phyloP scores from a whole-genome alignment of 805 yeast species.

The Wickerhamomyces sydowiorum region DNA sequence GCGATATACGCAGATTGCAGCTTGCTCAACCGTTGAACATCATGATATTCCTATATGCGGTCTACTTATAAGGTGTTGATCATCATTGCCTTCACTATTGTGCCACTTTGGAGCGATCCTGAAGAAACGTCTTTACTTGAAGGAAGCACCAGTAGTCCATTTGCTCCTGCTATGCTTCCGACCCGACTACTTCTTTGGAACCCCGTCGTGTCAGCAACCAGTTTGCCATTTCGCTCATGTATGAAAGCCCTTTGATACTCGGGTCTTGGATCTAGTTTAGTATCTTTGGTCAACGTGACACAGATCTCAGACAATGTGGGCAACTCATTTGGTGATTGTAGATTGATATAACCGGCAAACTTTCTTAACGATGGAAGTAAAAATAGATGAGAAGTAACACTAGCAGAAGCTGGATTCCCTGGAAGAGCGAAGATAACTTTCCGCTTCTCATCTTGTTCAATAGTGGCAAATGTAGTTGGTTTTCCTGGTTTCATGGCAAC shows the following conservation, averaged over 20 bases:
- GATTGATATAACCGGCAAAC: constrained; percentile 27
- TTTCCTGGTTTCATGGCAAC: constrained; percentile 58
- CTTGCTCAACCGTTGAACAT: too few species aligned
- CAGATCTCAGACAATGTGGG: constrained; percentile 28
- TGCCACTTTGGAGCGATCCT: constrained; percentile 14
- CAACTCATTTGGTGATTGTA: constrained; percentile 5
- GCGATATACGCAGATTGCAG: too few species aligned
- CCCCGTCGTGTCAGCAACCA: constrained; percentile 40
- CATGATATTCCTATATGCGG: too few species aligned
- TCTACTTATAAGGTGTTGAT: constrained; percentile 16
- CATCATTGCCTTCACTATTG: constrained; percentile 21
- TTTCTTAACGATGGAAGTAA: constrained; percentile 39
- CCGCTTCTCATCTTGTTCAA: constrained; percentile 13
- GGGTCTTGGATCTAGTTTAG: constrained; percentile 41
- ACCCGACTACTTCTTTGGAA: constrained; percentile 46
- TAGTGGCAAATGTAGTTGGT: constrained; percentile 51
- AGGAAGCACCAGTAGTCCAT: constrained; percentile 40
- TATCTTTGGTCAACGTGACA: constrained; percentile 27
- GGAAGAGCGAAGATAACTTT: constrained; percentile 44
- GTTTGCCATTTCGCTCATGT: constrained; percentile 20
- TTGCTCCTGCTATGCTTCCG: constrained; percentile 41
- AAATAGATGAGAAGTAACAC: constrained; percentile 41
- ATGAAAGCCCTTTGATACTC: constrained; percentile 44
- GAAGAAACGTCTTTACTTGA: constrained; percentile 15
- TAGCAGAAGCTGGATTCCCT: constrained; percentile 52